Percentiles rank a stretch among this genome's conserved stretches.
These are phyloP conservation scores for Schizopora paradoxa DNA, from an alignment of 1,284 basidiomycete species.

Conservation along the genomic window DNA sequence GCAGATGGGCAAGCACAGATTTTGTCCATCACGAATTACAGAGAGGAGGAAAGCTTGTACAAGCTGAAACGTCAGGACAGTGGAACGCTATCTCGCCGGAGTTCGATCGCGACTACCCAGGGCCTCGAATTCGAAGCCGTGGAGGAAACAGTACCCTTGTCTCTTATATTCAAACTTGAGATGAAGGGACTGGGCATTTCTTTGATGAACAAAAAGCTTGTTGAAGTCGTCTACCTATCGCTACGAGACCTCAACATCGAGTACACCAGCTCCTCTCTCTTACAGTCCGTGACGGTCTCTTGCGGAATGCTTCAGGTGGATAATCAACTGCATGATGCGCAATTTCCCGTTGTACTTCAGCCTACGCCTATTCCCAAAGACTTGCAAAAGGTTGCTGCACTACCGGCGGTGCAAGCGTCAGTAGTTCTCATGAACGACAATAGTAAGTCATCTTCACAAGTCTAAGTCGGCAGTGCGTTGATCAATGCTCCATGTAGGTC, in stretches of 20 bases:
- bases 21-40: slow-evolving; percentile 84
- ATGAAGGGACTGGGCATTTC: slow-evolving; percentile 93
- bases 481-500: slow-evolving; percentile 59
- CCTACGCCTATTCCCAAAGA: slow-evolving; percentile 90
- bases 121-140: slow-evolving; percentile 95
- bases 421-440: slow-evolving; percentile 91
- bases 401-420: slow-evolving; percentile 89
- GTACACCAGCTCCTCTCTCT: slow-evolving; percentile 79
- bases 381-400: slow-evolving; percentile 71
- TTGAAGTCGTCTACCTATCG: slow-evolving; percentile 89
- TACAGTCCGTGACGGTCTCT: slow-evolving; percentile 79
- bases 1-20: slow-evolving; percentile 88
- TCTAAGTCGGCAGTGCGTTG: slow-evolving; percentile 1
- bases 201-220: slow-evolving; percentile 81
- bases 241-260: slow-evolving; percentile 80
- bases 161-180: slow-evolving; percentile 68
- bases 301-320: slow-evolving; percentile 92
- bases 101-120: slow-evolving; percentile 61
- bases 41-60: slow-evolving; percentile 83
- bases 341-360: slow-evolving; percentile 95
- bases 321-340: slow-evolving; percentile 95
- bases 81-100: slow-evolving; percentile 53
- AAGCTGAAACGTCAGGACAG: slow-evolving; percentile 67
- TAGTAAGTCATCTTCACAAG: slow-evolving; percentile 42
- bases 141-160: slow-evolving; percentile 68